A percentile compares a stretch with the other conserved stretches of the same genome.
phyloP scores from a whole-genome alignment of 768 basidiomycete genomes.

The Asterophora parasitica region DNA sequence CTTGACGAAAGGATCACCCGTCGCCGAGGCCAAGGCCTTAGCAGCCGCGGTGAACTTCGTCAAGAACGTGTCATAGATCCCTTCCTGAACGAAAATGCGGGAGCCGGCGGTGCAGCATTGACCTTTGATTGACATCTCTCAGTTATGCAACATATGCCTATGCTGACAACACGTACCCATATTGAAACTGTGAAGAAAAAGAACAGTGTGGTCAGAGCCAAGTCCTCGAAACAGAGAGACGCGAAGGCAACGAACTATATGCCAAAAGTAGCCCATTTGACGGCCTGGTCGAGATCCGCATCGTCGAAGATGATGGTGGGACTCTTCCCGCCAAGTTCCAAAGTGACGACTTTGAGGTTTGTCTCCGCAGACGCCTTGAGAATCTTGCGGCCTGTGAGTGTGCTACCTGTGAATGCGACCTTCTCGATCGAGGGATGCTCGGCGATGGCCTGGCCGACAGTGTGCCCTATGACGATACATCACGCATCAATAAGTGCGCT shows the following conservation, averaged over 20 bases:
- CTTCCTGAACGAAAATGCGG: slow-evolving; percentile 77
- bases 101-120: slow-evolving; percentile 85
- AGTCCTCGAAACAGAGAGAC: not conserved
- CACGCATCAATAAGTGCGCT: no score
- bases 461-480: slow-evolving; percentile 31
- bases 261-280: slow-evolving; percentile 67
- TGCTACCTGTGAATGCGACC: slow-evolving; percentile 86
- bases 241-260: slow-evolving; percentile 51
- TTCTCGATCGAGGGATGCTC: slow-evolving; percentile 57
- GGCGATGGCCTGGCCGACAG: slow-evolving; percentile 59
- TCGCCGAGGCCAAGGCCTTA: slow-evolving; percentile 34
- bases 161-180: slow-evolving; percentile 29
- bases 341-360: slow-evolving; percentile 81
- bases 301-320: slow-evolving; percentile 71
- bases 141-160: no score
- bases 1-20: slow-evolving; percentile 61
- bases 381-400: slow-evolving; percentile 72
- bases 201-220: not conserved
- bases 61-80: slow-evolving; percentile 78
- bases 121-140: not conserved
- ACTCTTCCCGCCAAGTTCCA: slow-evolving; percentile 79
- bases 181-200: slow-evolving; percentile 13
- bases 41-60: slow-evolving; percentile 47
- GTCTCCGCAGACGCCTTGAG: slow-evolving; percentile 74
- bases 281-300: slow-evolving; percentile 66